These are phyloP conservation scores for Yamadazyma takamatsuzukensis DNA, from an alignment of 805 yeast genomes.

Conservation along the genomic window DNA sequence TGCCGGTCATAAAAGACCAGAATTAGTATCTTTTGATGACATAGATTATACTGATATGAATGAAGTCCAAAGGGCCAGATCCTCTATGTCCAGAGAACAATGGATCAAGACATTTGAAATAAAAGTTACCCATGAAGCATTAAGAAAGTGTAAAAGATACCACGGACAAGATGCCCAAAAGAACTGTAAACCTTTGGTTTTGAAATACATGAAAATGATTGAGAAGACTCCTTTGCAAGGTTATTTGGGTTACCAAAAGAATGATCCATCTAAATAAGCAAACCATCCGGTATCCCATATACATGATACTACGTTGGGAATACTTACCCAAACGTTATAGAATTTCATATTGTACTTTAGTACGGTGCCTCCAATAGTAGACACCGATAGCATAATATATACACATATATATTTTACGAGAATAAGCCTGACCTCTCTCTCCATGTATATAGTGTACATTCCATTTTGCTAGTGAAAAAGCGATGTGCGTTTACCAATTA, in stretches of 20 bases:
- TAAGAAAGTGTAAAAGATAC: conserved; percentile 72
- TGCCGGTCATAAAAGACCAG: conserved; percentile 51
- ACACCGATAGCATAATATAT: too few species aligned
- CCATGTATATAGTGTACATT: too few species aligned
- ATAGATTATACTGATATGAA: conserved; percentile 67
- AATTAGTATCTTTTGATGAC: conserved; percentile 77
- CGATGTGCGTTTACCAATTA: conserved; percentile 10
- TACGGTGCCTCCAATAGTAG: too few species aligned
- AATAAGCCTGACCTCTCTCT: too few species aligned
- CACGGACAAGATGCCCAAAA: conserved; percentile 49
- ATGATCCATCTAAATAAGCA: conserved; percentile 68
- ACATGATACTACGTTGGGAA: too few species aligned
- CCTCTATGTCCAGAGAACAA: conserved; percentile 74
- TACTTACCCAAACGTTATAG: too few species aligned
- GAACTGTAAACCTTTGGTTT: conserved; percentile 77
- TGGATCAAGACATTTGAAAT: conserved; percentile 68
- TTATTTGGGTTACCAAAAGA: conserved; percentile 81
- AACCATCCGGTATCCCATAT: too few species aligned
- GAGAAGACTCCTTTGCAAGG: conserved; percentile 69
- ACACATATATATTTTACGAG: too few species aligned
- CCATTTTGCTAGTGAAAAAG: too few species aligned
- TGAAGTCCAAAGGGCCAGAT: conserved; percentile 70
- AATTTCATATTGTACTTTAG: too few species aligned
- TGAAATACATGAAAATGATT: conserved; percentile 72
- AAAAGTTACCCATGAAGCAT: conserved; percentile 66